Evolutionary conservation across 108 stramenopile species (phyloP), one percentile per base, ranked within the genome.

Genomic region (Conticribra guillardii): DNA sequence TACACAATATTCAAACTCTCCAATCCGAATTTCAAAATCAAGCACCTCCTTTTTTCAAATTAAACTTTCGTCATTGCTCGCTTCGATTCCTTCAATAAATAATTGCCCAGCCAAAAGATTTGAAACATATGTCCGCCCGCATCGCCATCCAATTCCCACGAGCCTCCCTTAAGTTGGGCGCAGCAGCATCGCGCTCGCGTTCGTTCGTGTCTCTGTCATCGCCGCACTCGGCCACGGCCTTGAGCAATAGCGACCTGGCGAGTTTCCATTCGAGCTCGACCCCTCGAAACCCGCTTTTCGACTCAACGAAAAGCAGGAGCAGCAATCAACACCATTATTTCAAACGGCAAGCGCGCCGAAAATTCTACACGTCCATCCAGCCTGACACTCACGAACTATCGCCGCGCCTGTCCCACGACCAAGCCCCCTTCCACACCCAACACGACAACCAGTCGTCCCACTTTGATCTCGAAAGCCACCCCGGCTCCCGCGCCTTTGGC

Each of bases 401-500:
- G n/a, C n/a, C n/a, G n/a, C n/a, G n/a, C n/a, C n/a, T n/a, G n/a
- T n/a, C n/a, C n/a, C n/a, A 41, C 37, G 37, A 62, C 28, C 49
- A 63, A 41, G 48, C 47, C 1, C 62, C 62, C 15, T 63, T 63
- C 48, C 62, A 29, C 26, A 63, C 62, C n/a, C n/a, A n/a, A 18
- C 29, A 50, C 26, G 21, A 63, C 17, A 11, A 30, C 58, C 21
- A 60, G 11, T 4, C 31, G 18, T 2, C 27, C 56, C 5, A 21
- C 50, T 16, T 14, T 16, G 18, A 51, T 4, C 18, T 4, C 50
- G 16, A 16, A 0, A 58, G 37, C n/a, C 48, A 34, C 31, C 81
- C 83, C 0, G 87, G 87, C 0, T 88, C 84, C 18, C 47, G 72
- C n/a, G 87, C 87, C 17, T 88, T 88, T 53, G 76, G 82, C 22